Conservation (phyloP, 306 rosid species). For the Gillenia trifoliata region DNA sequence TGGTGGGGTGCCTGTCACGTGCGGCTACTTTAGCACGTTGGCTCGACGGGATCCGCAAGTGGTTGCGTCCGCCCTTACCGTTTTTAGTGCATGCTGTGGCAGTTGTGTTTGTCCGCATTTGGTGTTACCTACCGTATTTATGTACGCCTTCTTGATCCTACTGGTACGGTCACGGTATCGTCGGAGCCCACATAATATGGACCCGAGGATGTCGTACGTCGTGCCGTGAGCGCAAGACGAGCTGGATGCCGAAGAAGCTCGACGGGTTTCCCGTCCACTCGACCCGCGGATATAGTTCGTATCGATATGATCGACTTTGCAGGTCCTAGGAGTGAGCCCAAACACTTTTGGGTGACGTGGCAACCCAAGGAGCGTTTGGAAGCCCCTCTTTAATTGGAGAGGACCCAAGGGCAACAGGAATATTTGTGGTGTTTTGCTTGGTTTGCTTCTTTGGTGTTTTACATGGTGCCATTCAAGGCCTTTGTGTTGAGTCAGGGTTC, state of each 20-base stretch:
- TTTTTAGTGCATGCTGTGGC: conserved; percentile 54
- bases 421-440: conserved; percentile 62
- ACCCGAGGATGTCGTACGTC: conserved; percentile 60
- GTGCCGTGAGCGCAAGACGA: conserved; percentile 63
- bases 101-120: conserved; percentile 53
- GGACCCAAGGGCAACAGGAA: conserved; percentile 83
- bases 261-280: conserved; percentile 64
- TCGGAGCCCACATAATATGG: conserved; percentile 46
- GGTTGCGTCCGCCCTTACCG: conserved; percentile 69
- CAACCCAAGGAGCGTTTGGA: conserved; percentile 88
- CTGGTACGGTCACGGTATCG: conserved; percentile 45
- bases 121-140: conserved; percentile 62
- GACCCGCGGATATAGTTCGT: conserved; percentile 45
- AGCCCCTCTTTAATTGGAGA: conserved; percentile 69
- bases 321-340: conserved; percentile 81
- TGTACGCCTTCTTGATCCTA: conserved; percentile 64
- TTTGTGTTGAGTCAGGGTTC: conserved; percentile 51
- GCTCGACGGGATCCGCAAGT: conserved; percentile 45
- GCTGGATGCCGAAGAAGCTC: conserved; percentile 81
- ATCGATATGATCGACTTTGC: conserved; percentile 69
- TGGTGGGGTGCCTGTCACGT: conserved; percentile 50
- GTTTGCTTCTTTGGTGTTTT: conserved; percentile 62
- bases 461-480: conserved; percentile 57
- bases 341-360: conserved; percentile 65
- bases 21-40: conserved; percentile 47